Base-by-base conservation (phyloP, 176 grass and related monocot genomes). In the Avena insularis region DNA sequence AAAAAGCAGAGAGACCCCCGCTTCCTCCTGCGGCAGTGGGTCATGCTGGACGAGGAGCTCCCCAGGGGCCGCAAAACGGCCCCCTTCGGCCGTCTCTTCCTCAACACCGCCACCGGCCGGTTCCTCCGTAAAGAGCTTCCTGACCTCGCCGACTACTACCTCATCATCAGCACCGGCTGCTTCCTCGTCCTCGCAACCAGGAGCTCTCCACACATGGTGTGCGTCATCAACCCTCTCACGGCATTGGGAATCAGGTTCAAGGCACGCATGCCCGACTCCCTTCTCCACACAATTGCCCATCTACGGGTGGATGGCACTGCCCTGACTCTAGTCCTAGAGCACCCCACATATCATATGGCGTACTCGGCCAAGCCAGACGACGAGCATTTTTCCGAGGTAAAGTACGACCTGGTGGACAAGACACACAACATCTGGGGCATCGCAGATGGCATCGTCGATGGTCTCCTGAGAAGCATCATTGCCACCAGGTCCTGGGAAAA, bases 201-300 rank as follows among this genome's bases (percentile, higher is more conserved):
- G 38, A 40, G 38, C 38, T 40, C 38, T 81, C 7, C 62, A n/a
- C 46, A 66, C 46, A 11, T 1, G 15, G 79, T 31, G 10, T 0
- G 61, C 62, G 23, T 82, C 45, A 5, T 82, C 46, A 82, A 82
- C 25, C 46, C 10, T 31, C 31, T 82, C 62, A 82, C 62, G 2
- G 79, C 9, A 5, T 67, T 46, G 9, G 8, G 2, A 25, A 8
- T 82, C 14, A 19, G 5, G 5, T 82, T 82, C 4, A 48, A 4
- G 25, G 79, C 79, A 9, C 62, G 9, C 9, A 15, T 66, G 14
- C 79, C 79, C 12, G 6, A 50, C 6, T 17, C 7, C 1, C 12
- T 31, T 3, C 72, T 15, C 7, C 13, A 4, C 23, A 29, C 23
- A 0, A 38, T 38, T 38, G 36, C 4, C 36, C 36, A 38, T 38